These are phyloP conservation scores for Pseudogymnoascus verrucosus DNA, from an alignment of 2,329 filamentous ascomycete genomes.

Conservation along the genomic window DNA sequence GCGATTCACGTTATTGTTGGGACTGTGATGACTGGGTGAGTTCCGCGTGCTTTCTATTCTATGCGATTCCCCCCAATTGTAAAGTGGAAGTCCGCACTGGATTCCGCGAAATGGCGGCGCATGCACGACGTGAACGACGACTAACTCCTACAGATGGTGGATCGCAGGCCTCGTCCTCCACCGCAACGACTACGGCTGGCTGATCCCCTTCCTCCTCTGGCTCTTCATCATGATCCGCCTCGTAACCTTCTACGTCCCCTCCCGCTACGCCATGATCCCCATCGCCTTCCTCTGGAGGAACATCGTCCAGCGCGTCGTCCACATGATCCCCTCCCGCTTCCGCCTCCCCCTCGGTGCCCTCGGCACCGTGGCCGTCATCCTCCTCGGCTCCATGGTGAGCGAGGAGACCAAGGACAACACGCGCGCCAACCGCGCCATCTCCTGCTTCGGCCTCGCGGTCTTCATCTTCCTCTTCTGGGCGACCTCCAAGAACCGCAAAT, in stretches of 20 bases:
- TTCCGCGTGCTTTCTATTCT: not conserved
- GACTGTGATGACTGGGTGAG: slow-evolving; percentile 1
- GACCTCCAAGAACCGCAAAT: slow-evolving; percentile 62
- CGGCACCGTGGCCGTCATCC: slow-evolving; percentile 60
- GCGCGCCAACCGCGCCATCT: slow-evolving; percentile 69
- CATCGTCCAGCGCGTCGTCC: slow-evolving; percentile 50
- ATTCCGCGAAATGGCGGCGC: not conserved
- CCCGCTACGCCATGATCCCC: slow-evolving; percentile 56
- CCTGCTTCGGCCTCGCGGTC: slow-evolving; percentile 68
- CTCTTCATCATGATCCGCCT: slow-evolving; percentile 66
- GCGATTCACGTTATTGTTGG: not conserved
- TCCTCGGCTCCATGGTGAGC: slow-evolving; percentile 71
- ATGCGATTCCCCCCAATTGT: not conserved
- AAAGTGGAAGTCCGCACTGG: not conserved
- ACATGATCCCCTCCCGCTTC: slow-evolving; percentile 57
- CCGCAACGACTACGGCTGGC: slow-evolving; percentile 66
- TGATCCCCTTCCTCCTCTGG: slow-evolving; percentile 77
- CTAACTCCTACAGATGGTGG: slow-evolving; percentile 53
- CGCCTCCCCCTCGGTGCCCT: slow-evolving; percentile 55
- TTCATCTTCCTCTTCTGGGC: slow-evolving; percentile 59
- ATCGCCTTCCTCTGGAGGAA: slow-evolving; percentile 61
- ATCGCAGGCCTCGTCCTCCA: slow-evolving; percentile 67
- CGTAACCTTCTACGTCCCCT: slow-evolving; percentile 64
- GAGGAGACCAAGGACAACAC: slow-evolving; percentile 68
- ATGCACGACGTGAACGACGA: not conserved